Base-by-base conservation (phyloP, 176 grass and related monocot genomes). In the Luzula sylvatica region DNA sequence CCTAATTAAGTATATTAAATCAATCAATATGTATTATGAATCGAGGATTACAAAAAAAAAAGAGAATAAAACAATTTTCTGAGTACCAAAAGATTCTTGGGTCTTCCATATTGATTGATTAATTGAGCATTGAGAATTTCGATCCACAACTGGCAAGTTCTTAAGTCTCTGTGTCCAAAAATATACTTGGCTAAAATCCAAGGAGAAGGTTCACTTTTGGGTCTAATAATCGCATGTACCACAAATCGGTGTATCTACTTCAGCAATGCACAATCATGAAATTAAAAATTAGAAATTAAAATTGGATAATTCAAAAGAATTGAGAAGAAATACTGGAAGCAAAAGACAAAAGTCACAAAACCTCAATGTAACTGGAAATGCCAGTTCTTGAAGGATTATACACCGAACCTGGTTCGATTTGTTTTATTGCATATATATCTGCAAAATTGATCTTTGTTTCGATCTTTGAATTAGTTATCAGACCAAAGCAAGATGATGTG, bases 51-150 rank as follows among this genome's bases (percentile, higher is more conserved):
- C 8, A 4, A 32, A 32, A 8, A 32, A 32, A 32, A 32, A 4
- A 32, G 29, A 4, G 8, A 32, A 4, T 32, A 32, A 32, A 8
- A 4, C 29, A 32, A 32, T 4, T 3, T 32, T 32, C 8, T 32
- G n/a, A 32, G 25, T 88, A 95, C 89, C 89, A 88, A 72, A 56
- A 88, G 71, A 54, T 67, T 81, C 48, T 76, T 84, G 70, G 89
- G 89, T 50, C 76, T 95, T 45, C 52, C 56, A 2, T 47, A 15
- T 67, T 75, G 62, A 52, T 64, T 76, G 21, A 61, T 82, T 43
- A 78, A 81, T 21, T 20, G 69, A 23, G 49, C 15, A 7, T 56
- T 62, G 18, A 95, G 58, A 50, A 39, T 65, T 35, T 85, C 67
- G 50, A 79, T 74, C 83, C 73, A 95, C 61, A 20, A 65, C 70